Evolutionary conservation across 108 stramenopile genomes (phyloP).

Genomic region (Conticribra guillardii): DNA sequence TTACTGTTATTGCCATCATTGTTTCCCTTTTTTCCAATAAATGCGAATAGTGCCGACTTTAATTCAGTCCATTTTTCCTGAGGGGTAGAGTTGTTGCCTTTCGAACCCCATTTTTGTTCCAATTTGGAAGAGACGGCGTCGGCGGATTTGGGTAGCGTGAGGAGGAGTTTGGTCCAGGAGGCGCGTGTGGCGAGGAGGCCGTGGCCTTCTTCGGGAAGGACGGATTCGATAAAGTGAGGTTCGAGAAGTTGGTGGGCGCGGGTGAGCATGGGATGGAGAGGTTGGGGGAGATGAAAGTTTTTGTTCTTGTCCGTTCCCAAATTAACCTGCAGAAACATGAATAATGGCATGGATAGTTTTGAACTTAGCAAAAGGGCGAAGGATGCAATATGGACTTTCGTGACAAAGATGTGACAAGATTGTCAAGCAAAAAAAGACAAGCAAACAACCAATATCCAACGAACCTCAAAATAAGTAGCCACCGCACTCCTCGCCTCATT

Average conservation of each 20-base stretch:
- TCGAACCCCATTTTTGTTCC: slow-evolving; percentile 64
- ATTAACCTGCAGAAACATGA: slow-evolving; percentile 46
- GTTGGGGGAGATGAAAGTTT: slow-evolving; percentile 58
- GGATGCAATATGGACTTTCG: no score
- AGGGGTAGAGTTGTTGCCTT: slow-evolving; percentile 38
- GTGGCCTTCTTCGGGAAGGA: slow-evolving; percentile 84
- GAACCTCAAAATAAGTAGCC: slow-evolving; percentile 95
- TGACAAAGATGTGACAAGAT: no score
- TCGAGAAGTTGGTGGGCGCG: slow-evolving; percentile 89
- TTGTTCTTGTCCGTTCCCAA: slow-evolving; percentile 77
- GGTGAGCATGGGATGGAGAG: slow-evolving; percentile 90
- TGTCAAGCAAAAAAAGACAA: not conserved
- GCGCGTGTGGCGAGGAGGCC: slow-evolving; percentile 79
- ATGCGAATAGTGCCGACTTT: slow-evolving; percentile 59
- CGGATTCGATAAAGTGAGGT: slow-evolving; percentile 87
- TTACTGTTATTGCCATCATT: slow-evolving; percentile 25
- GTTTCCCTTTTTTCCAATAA: slow-evolving; percentile 55
- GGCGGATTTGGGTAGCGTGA: slow-evolving; percentile 82
- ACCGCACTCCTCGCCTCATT: slow-evolving; percentile 95
- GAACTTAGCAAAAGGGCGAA: no score
- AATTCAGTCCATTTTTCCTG: slow-evolving; percentile 87
- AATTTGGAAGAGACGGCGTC: slow-evolving; percentile 58
- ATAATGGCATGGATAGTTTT: no score
- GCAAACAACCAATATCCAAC: slow-evolving; percentile 5
- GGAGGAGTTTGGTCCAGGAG: slow-evolving; percentile 83